phyloP scores from a whole-genome alignment of 768 basidiomycete species.

The Russula brevipes region DNA sequence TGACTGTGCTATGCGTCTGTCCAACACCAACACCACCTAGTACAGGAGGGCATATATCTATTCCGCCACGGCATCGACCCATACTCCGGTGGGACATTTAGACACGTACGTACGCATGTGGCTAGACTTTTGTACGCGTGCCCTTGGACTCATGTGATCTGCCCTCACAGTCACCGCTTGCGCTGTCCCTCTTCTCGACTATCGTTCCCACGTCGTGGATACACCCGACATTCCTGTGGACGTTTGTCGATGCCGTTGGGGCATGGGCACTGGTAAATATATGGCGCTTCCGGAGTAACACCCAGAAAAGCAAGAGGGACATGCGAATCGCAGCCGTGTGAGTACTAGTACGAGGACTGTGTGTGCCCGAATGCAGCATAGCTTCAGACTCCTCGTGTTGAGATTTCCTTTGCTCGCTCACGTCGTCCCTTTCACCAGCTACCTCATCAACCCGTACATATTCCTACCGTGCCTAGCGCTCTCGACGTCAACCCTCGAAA shows the following conservation, averaged over 20 bases:
- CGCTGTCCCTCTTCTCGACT: constrained; percentile 70
- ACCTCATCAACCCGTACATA: constrained; percentile 86
- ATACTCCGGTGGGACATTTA: constrained; percentile 80
- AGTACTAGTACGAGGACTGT: constrained; percentile 32
- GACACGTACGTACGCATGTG: constrained; percentile 67
- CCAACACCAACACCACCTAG: constrained; percentile 38
- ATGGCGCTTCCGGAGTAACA: constrained; percentile 58
- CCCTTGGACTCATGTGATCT: background rate
- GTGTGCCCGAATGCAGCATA: background rate
- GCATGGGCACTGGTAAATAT: constrained; percentile 65
- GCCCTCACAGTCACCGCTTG: constrained; percentile 64
- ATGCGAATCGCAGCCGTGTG: constrained; percentile 61
- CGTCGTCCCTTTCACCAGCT: constrained; percentile 43
- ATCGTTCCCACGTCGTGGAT: constrained; percentile 50
- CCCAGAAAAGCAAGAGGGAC: constrained; percentile 47
- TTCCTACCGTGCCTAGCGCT: constrained; percentile 72
- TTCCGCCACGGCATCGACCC: constrained; percentile 75
- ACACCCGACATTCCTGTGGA: constrained; percentile 60
- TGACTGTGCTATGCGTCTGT: background rate
- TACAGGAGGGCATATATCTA: constrained; percentile 86
- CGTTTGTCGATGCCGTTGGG: constrained; percentile 56
- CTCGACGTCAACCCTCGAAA: constrained; percentile 82
- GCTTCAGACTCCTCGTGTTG: background rate
- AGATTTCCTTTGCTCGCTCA: background rate
- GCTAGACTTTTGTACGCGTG: background rate